phyloP scores from a whole-genome alignment of 352 stramenopile species.

The Pythium insidiosum region DNA sequence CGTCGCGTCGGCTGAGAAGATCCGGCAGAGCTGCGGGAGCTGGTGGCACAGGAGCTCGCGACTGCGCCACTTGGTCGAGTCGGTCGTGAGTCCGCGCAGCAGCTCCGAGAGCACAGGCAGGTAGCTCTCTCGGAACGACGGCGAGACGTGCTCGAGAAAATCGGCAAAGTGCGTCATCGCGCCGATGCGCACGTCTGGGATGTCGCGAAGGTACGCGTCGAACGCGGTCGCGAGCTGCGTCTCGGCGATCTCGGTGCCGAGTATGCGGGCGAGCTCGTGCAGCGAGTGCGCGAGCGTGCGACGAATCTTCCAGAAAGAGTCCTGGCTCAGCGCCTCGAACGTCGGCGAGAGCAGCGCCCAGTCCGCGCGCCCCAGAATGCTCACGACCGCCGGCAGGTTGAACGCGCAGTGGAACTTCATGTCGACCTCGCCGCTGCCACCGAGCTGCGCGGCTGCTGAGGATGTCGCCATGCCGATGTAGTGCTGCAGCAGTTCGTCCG shows the following conservation, averaged over 20 bases:
- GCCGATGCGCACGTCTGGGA: conserved; percentile 75
- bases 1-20: conserved; percentile 61
- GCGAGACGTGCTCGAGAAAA: conserved; percentile 70
- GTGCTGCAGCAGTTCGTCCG: conserved; percentile 66
- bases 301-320: conserved; percentile 86
- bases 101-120: conserved; percentile 68
- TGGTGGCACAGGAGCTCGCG: conserved; percentile 70
- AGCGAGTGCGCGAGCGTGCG: conserved; percentile 90
- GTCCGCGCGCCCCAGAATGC: conserved; percentile 54
- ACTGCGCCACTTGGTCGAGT: conserved; percentile 83
- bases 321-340: conserved; percentile 74
- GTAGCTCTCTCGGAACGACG: conserved; percentile 69
- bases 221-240: conserved; percentile 74
- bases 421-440: conserved; percentile 73
- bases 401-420: conserved; percentile 91
- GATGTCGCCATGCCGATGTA: conserved; percentile 82
- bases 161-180: conserved; percentile 81
- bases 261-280: conserved; percentile 80
- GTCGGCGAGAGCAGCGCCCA: conserved; percentile 75
- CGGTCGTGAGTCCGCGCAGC: conserved; percentile 29
- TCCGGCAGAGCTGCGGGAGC: conserved; percentile 55
- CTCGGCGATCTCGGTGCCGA: conserved; percentile 77
- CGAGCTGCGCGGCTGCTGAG: conserved; percentile 37
- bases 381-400: conserved; percentile 86
- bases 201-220: conserved; percentile 77